These are phyloP conservation scores for Ascochyta pisi DNA, from an alignment of 2,329 filamentous ascomycete species.

Conservation along the genomic window DNA sequence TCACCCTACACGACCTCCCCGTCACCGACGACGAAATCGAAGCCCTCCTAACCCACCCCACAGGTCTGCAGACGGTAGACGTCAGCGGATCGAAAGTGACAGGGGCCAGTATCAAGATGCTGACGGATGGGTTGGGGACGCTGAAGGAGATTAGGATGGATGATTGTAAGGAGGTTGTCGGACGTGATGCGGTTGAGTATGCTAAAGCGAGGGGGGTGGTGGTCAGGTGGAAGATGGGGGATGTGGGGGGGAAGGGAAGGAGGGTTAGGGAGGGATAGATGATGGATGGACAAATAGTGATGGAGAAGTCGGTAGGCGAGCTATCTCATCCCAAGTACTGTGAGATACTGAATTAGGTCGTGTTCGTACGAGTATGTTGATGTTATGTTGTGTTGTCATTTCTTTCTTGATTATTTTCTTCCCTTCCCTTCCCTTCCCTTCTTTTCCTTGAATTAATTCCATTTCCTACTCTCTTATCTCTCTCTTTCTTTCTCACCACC, in stretches of 20 bases:
- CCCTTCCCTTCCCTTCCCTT: too few relatives aligned
- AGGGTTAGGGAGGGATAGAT: conserved; percentile 19
- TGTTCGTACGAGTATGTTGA: too few relatives aligned
- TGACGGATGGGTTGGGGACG: conserved; percentile 36
- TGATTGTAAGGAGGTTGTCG: conserved; percentile 43
- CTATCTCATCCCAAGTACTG: too few relatives aligned
- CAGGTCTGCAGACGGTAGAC: conserved; percentile 40
- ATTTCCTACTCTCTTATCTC: too few relatives aligned
- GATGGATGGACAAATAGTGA: not conserved
- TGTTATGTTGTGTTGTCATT: too few relatives aligned
- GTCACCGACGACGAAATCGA: conserved; percentile 44
- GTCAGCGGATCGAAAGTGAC: conserved; percentile 49
- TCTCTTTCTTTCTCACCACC: too few relatives aligned
- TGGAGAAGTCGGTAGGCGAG: too few relatives aligned
- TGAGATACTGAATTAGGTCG: too few relatives aligned
- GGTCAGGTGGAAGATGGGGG: conserved; percentile 30
- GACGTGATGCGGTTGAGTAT: conserved; percentile 52
- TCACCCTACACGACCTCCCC: conserved; percentile 26
- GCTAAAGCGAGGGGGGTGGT: conserved; percentile 45
- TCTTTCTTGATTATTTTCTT: too few relatives aligned
- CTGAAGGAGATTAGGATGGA: conserved; percentile 44
- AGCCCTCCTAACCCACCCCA: conserved; percentile 26
- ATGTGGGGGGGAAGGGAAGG: conserved; percentile 21
- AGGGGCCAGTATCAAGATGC: conserved; percentile 50
- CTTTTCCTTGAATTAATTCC: too few relatives aligned